phyloP scores from a whole-genome alignment of 2,329 filamentous ascomycete species.

The Penicillium expansum region DNA sequence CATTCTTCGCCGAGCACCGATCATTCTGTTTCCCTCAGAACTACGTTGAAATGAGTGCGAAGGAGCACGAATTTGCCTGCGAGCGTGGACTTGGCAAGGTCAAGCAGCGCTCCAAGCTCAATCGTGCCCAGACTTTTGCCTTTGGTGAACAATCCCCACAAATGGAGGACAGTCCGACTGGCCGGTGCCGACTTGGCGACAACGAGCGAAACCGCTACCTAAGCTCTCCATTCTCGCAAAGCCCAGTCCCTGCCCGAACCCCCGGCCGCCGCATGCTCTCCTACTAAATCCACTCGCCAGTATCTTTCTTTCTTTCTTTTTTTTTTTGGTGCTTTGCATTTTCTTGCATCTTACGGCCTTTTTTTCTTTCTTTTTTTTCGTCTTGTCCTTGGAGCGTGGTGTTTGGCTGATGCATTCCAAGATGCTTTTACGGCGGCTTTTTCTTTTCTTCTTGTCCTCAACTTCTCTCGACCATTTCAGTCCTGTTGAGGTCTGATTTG shows the following conservation, averaged over 20 bases:
- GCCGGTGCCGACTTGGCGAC: conserved; percentile 39
- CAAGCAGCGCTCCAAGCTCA: conserved; percentile 80
- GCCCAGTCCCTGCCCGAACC: conserved; percentile 34
- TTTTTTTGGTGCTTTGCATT: conserved; percentile 9
- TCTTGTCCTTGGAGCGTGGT: conserved; percentile 26
- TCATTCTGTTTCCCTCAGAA: conserved; percentile 86
- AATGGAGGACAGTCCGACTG: conserved; percentile 64
- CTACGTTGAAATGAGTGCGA: conserved; percentile 94
- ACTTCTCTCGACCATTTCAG: conserved; percentile 10
- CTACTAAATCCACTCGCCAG: conserved; percentile 28
- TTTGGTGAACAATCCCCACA: conserved; percentile 70
- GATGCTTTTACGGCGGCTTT: conserved; percentile 17
- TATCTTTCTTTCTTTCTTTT: background rate
- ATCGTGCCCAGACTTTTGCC: conserved; percentile 88
- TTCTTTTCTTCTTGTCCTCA: conserved; percentile 18
- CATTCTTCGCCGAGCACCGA: conserved; percentile 79
- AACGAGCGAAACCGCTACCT: conserved; percentile 33
- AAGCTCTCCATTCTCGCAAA: conserved; percentile 38
- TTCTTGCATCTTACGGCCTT: background rate
- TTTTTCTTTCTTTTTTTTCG: conserved; percentile 15
- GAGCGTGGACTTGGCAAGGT: conserved; percentile 93
- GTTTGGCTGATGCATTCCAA: conserved; percentile 15
- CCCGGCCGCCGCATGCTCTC: conserved; percentile 47
- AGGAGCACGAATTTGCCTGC: conserved; percentile 87
- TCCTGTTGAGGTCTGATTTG: background rate